Conservation (phyloP, 2,329 filamentous ascomycete genomes). For the Cadophora sp. region DNA sequence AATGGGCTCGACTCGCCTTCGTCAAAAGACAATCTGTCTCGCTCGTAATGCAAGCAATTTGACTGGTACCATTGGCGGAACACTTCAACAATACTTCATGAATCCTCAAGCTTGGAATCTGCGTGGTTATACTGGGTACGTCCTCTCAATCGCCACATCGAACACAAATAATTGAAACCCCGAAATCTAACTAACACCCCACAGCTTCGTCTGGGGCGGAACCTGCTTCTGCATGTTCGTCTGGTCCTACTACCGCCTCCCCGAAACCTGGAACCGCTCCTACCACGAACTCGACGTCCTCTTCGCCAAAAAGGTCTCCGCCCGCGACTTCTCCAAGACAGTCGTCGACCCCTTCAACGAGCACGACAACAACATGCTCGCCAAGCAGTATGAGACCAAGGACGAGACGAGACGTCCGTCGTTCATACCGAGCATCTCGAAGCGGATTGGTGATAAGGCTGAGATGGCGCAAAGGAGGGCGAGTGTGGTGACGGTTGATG, state of each 20-base stretch:
- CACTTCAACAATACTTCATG: constrained; percentile 7
- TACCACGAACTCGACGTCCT: constrained; percentile 14
- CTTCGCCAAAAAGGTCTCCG: constrained; percentile 13
- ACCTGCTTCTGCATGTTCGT: constrained; percentile 16
- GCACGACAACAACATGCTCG: background rate
- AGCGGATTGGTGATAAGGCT: background rate
- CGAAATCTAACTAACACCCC: background rate
- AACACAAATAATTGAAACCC: background rate
- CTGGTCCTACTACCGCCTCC: constrained; percentile 15
- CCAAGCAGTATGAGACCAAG: background rate
- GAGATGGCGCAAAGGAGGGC: background rate
- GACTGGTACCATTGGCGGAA: constrained; percentile 13
- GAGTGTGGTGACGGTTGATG: background rate
- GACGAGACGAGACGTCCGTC: background rate
- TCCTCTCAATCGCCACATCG: background rate
- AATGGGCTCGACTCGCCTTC: constrained; percentile 16
- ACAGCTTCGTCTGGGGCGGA: constrained; percentile 16
- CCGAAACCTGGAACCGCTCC: constrained; percentile 11
- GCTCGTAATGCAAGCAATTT: constrained; percentile 7
- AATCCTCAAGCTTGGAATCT: constrained; percentile 15
- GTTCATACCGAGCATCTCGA: background rate
- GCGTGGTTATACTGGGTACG: constrained; percentile 6
- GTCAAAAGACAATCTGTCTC: constrained; percentile 18
- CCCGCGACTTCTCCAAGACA: constrained; percentile 5
- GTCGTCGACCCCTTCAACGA: constrained; percentile 12